Evolutionary conservation across 2,329 filamentous ascomycete species (phyloP).

Genomic region (Proliferodiscus dingleyae): DNA sequence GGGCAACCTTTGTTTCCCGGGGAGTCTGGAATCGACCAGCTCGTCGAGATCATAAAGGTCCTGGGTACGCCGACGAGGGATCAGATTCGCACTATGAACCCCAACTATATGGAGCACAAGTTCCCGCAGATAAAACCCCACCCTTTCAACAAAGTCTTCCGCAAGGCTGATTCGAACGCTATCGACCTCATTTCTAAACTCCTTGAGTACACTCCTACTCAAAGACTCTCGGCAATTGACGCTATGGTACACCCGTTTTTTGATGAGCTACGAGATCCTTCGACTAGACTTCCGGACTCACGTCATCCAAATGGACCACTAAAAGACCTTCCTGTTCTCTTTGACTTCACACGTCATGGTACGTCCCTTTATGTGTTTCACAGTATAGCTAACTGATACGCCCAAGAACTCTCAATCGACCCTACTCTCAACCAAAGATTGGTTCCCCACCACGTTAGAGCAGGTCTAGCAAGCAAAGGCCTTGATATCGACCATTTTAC

Average conservation of each 20-base stretch:
- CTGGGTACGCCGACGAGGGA: constrained; percentile 93
- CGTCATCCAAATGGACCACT: constrained; percentile 77
- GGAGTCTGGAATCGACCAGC: constrained; percentile 96
- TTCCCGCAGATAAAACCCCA: constrained; percentile 99
- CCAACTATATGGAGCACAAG: constrained; percentile 99
- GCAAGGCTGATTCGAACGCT: constrained; percentile 87
- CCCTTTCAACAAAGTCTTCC: constrained; percentile 98
- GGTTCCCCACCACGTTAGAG: constrained; percentile 76
- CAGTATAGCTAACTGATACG: constrained; percentile 9
- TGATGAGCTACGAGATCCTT: constrained; percentile 90
- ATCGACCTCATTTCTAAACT: constrained; percentile 93
- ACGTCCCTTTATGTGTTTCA: constrained; percentile 34
- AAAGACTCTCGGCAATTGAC: constrained; percentile 87
- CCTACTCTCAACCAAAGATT: constrained; percentile 82
- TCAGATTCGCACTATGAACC: constrained; percentile 99
- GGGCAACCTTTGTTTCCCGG: constrained; percentile 96
- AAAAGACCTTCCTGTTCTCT: constrained; percentile 80
- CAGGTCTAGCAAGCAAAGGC: constrained; percentile 68
- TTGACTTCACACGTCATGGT: constrained; percentile 94
- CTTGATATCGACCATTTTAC: constrained; percentile 93
- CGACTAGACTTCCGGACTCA: constrained; percentile 86
- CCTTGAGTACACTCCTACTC: constrained; percentile 94
- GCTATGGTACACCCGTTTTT: constrained; percentile 99
- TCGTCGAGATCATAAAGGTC: constrained; percentile 99
- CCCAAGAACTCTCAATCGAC: constrained; percentile 87